Conservation (phyloP, 495 filamentous ascomycete species). For the Elaphomyces granulatus region DNA sequence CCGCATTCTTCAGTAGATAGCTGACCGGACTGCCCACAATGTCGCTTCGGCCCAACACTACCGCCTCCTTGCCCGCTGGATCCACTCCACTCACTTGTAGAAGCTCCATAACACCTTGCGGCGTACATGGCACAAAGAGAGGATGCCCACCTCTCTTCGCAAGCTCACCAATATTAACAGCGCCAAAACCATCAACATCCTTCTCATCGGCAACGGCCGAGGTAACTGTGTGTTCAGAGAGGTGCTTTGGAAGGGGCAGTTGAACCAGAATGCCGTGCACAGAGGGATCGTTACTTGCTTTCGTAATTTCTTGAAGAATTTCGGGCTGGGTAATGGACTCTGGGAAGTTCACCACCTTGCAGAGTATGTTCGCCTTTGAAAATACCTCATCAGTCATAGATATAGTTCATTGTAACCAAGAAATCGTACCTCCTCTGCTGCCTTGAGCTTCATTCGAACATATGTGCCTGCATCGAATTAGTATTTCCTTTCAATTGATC, state of each 20-base stretch:
- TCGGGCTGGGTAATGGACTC: constrained; percentile 72
- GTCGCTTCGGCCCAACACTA: constrained; percentile 88
- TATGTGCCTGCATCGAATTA: constrained; percentile 59
- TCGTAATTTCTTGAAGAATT: constrained; percentile 64
- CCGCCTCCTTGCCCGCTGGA: constrained; percentile 77
- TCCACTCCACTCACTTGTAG: constrained; percentile 72
- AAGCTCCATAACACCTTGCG: constrained; percentile 91
- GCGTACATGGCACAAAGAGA: constrained; percentile 84
- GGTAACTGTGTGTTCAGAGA: constrained; percentile 80
- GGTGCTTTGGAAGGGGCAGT: constrained; percentile 72
- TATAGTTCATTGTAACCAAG: not conserved
- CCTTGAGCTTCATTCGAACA: constrained; percentile 99
- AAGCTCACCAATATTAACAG: constrained; percentile 84
- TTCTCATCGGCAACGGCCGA: constrained; percentile 84
- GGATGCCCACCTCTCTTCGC: constrained; percentile 85
- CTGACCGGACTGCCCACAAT: constrained; percentile 96
- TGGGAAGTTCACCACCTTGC: constrained; percentile 68
- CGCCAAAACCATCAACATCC: constrained; percentile 96
- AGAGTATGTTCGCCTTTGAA: constrained; percentile 68
- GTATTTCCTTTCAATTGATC: constrained; percentile 3
- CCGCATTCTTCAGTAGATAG: constrained; percentile 83
- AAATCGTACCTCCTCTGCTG: constrained; percentile 69
- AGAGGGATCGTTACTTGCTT: constrained; percentile 72
- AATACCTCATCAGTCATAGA: constrained; percentile 10
- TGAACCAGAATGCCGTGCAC: constrained; percentile 93